Evolutionary conservation across 1,139 yeast species (phyloP), one percentile per base, ranked within the genome.

Genomic region (Sugiyamaella sp.): DNA sequence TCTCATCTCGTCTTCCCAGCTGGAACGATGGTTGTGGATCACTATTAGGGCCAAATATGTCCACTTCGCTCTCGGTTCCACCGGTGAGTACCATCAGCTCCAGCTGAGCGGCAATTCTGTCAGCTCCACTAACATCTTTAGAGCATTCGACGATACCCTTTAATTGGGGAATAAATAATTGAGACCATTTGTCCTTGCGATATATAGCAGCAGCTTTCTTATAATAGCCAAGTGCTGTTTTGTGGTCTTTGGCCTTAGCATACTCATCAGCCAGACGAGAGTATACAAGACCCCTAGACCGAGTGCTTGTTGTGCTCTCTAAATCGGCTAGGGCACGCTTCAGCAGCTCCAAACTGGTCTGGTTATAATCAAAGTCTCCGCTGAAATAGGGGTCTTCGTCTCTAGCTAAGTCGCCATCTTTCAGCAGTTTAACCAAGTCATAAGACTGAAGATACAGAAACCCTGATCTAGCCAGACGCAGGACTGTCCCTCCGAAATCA

Each of bases 241-340:
- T 74, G 53, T 59, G 73, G 42, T 76, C 72, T 2, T 61, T 57
- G 14, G 57, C 49, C 0, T 58, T 55, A 44, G 64, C 73, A 59
- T 75, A 72, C 51, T 75, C 77, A 52, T 80, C 81, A 1, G 79
- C 89, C 6, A 82, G 63, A 55, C 77, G 73, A 68, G 75, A 81
- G 59, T 76, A 74, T 2, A 80, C 66, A 59, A 74, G 79, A 0
- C 76, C 70, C 49, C 74, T 66, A 22, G 73, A 59, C 57, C 80
- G 62, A 49, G 46, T 33, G 58, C 29, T 24, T n/a, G 12, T n/a
- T 20, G 32, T 17, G 19, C 4, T 27, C n/a, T 46, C 50, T 35
- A 61, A 55, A 51, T 63, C 63, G 32, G 63, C 62, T 8, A 63
- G 59, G 1, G 63, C 55, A 3, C 54, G 46, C 19, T 64, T 53